Base-by-base conservation (phyloP, 2,329 filamentous ascomycete genomes). In the Microascus cirrosus region DNA sequence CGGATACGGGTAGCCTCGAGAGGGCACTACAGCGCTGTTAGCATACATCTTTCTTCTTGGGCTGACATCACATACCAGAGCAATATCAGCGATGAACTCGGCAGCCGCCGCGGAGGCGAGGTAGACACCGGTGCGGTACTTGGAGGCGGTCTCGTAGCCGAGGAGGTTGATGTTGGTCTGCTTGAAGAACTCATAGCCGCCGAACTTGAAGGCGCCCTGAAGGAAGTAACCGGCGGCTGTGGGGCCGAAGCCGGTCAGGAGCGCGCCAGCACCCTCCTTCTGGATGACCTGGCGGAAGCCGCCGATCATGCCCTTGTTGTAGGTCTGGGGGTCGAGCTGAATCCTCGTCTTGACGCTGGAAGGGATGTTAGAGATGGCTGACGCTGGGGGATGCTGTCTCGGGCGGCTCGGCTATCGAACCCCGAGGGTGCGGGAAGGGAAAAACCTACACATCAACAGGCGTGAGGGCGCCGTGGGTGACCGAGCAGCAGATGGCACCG, bases 121-220 rank as follows among this genome's bases (percentile, higher is more conserved):
- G 82, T 93, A 93, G 76, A 93, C 85, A 64, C 83, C 84, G 62
- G 87, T 90, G 67, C 88, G 83, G 84, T 92, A 90, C 74, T 90
- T 82, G 67, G 80, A 80, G 66, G 89, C 89, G 63, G 79, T 83
- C 75, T 92, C 88, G 72, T 85, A 85, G 69, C 90, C 90, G 69
- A 95, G 75, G 62, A 80, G 62, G 80, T 90, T 87, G 76, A 95
- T 94, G 71, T 79, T 83, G 77, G 94, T 88, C 79, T 92, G 84
- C 86, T 95, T 95, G 87, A 95, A 95, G 78, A 95, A 86, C 79
- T 95, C 90, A 76, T 95, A 95, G 73, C 90, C 90, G 74, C 90
- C 90, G 74, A 92, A 92, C 61, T 62, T 62, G 59, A 62, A 85
- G 68, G 89, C 87, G 71, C 90, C 90, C 79, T 95, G 90, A 68